Conservation (phyloP, 169 alveolate species). For the Eimeria necatrix region DNA sequence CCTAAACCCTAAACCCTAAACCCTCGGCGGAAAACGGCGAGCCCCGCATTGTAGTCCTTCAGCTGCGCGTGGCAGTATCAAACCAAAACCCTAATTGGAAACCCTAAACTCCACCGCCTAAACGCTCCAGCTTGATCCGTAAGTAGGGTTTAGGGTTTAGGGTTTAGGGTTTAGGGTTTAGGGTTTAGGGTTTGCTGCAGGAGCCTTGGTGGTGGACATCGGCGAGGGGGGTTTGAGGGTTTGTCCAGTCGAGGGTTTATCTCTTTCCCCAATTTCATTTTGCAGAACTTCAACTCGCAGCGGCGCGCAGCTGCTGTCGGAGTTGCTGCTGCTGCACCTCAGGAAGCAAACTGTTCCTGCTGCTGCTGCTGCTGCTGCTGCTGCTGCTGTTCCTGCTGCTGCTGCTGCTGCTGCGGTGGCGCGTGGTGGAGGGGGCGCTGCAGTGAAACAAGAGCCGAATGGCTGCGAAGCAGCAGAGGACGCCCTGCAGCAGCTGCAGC, state of each 20-base stretch:
- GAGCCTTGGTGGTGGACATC: slow-evolving; percentile 42
- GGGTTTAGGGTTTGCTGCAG: slow-evolving; percentile 21
- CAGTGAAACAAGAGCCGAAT: background rate
- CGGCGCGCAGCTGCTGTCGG: slow-evolving; percentile 50
- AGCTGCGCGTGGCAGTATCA: background rate
- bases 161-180: slow-evolving; percentile 60
- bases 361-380: slow-evolving; percentile 21
- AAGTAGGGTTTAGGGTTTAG: background rate
- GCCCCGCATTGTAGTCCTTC: background rate
- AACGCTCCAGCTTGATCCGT: background rate
- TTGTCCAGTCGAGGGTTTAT: slow-evolving; percentile 33
- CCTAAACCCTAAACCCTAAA: background rate
- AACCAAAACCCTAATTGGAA: slow-evolving; percentile 3
- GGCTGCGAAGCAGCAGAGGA: background rate
- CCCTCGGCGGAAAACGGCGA: background rate
- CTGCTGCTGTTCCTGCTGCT: slow-evolving; percentile 56
- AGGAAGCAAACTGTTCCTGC: background rate
- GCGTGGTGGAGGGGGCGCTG: background rate
- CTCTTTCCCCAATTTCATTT: slow-evolving; percentile 49
- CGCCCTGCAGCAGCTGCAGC: slow-evolving; percentile 12
- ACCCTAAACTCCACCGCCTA: background rate
- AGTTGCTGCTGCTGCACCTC: slow-evolving; percentile 65
- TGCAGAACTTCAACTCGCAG: background rate
- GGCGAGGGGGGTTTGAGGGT: slow-evolving; percentile 58
- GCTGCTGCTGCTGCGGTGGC: slow-evolving; percentile 15